Base-by-base conservation (phyloP, 179 eudicot species). In the Silene coronaria region DNA sequence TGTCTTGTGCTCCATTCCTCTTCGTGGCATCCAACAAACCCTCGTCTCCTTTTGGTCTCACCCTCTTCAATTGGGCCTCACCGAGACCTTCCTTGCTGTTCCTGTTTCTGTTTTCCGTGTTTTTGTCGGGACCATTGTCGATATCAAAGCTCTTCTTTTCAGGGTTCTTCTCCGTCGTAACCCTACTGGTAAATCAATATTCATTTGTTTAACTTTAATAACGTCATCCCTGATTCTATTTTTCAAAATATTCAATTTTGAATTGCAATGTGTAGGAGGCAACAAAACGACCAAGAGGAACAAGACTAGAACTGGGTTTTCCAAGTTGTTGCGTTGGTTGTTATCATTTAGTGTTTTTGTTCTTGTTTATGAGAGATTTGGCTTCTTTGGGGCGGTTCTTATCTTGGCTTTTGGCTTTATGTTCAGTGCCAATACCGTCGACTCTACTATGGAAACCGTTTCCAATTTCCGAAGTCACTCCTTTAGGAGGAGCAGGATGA, bases 1-100 rank as follows among this genome's bases (percentile, higher is more conserved):
- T 1, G 89, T 92, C 9, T 86, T 95, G 22, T 95, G 97, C 65
- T 92, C 99, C 13, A 92, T 95, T 71, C 99, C 99, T 2, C 73
- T 95, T 24, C 80, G 97, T 34, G 97, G 95, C 0, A 85, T 95
- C 70, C 97, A 95, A 69, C 83, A 82, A 16, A 84, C 97, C 79
- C 87, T 95, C 4, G 95, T 89, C 10, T 85, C 76, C 28, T 95
- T 95, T 36, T 95, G 99, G 99, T 83, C 89, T 4, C 85, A 87
- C 61, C 99, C 97, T 12, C 72, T 95, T 28, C 82, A 87, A 36
- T 77, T 89, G 55, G 99, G 99, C 6, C 87, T 95, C 19, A 92
- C 95, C 0, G 99, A 95, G 78, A 92, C 99, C n/a, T 24, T 88
- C 0, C 72, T 95, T 34, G 99, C 99, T 0, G 75, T 89, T 2